Base-by-base conservation (phyloP, 2,329 filamentous ascomycete species). In the Pyricularia sp. region DNA sequence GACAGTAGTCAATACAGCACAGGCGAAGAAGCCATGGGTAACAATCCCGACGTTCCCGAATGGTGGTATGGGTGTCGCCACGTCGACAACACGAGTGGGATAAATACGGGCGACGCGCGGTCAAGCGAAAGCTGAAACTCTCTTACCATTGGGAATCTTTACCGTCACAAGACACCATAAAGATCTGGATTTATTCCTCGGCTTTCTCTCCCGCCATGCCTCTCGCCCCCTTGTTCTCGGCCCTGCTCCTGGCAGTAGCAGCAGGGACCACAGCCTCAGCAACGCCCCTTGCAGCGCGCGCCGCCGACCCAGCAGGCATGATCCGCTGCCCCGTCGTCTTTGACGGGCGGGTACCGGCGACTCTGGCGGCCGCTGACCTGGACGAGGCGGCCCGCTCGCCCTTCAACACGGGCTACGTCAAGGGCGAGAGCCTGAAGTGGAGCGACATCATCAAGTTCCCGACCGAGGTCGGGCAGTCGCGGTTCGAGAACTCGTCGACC, bases 341-440 rank as follows among this genome's bases (percentile, higher is more conserved):
- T 70, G 78, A 79, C 73, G 78, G 78, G 55, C 78, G 78, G 66
- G 71, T 79, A 61, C 73, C 75, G 23, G 64, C 73, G 12, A 68
- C 71, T 23, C 71, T 76, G 9, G 25, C 66, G 4, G 73, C 73
- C 0, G 67, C 70, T 65, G 75, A 78, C 72, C 78, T 79, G 67
- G 76, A 80, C 75, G 59, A 26, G 1, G 59, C 59, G 14, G 4
- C 59, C 10, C 71, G 71, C 68, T 77, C 74, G 67, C 73, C 75
- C 69, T 80, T 77, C 74, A 77, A 76, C 72, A 72, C 78, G 3
- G 77, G 75, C 71, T 78, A 79, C 71, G 76, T 79, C 71, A 79
- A 79, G 73, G 76, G 77, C 69, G 70, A 74, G 42, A 69, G 71
- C 70, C 74, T 79, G 65, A 73, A 75, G 69, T 79, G 78, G 78